Evolutionary conservation across 2,329 filamentous ascomycete genomes (phyloP).

Genomic region (Nigrospora oryzae): DNA sequence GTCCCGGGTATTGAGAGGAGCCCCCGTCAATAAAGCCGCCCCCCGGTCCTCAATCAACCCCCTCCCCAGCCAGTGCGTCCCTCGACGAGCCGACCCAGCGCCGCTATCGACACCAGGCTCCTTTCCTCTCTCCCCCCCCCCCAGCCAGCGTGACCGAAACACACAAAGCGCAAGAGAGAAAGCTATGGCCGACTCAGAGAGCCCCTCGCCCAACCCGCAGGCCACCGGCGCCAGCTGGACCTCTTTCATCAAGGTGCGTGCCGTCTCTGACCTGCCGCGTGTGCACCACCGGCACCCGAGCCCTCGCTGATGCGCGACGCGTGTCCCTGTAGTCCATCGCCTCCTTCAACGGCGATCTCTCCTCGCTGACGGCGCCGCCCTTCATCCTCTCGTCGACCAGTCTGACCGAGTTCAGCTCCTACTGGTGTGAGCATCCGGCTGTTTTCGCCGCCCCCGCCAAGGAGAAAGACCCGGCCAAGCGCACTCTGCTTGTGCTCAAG

Average conservation of each 20-base stretch:
- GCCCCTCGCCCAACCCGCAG: constrained; percentile 15
- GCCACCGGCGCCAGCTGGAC: constrained; percentile 21
- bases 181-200: neutral
- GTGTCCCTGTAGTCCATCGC: constrained; percentile 19
- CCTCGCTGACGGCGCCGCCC: constrained; percentile 42
- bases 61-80: too few relatives aligned
- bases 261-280: neutral
- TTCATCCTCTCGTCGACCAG: constrained; percentile 38
- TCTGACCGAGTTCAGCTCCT: constrained; percentile 40
- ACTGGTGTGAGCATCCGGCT: constrained; percentile 38
- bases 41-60: too few relatives aligned
- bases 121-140: neutral
- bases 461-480: constrained; percentile 25
- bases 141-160: constrained; percentile 1
- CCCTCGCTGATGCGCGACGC: neutral
- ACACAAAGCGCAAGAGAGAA: constrained; percentile 2
- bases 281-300: neutral
- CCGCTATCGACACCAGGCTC: too few relatives aligned
- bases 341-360: constrained; percentile 38
- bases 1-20: neutral
- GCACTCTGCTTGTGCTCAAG: constrained; percentile 35
- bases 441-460: constrained; percentile 38
- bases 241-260: constrained; percentile 20
- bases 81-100: too few relatives aligned
- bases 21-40: too few relatives aligned